Base-by-base conservation (phyloP, 768 basidiomycete genomes). In the Leccinellum rugosiceps region DNA sequence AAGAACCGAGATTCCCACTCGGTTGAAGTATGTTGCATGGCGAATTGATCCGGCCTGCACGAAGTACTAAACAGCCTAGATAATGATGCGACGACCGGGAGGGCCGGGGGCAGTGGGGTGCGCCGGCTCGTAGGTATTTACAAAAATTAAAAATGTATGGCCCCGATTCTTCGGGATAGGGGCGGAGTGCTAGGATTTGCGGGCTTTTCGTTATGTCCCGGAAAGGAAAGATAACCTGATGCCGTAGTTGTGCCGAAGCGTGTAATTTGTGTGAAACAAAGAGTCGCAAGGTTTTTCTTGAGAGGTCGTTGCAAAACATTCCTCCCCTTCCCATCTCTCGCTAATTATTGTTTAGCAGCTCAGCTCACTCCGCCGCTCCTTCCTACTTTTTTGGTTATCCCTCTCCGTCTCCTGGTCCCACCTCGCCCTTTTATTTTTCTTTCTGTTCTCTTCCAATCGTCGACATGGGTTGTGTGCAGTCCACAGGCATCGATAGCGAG, bases 391-490 rank as follows among this genome's bases (percentile, higher is more conserved):
- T 59, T 49, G 60, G 50, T 59, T 59, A 56, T 21, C 46, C 51
- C 17, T 48, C 19, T 52, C 48, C 50, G 21, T 28, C 41, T 55
- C 60, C 49, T 41, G 50, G 54, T 56, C 47, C 45, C 6, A 52
- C 53, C 44, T 52, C 25, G 23, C 43, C n/a, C 51, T 59, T 48
- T 38, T 55, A 14, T 13, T 63, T 50, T 55, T 58, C 53, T 53
- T 59, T 58, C 31, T 17, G 3, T 23, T 35, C 50, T 7, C 25
- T 52, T 11, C 3, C 23, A 14, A 26, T 26, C 52, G 52, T 66
- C 63, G 62, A 58, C 65, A 90, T 90, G 88, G 88, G 88, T 75
- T 90, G 88, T 63, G 84, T 84, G 9, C 85, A 87, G 73, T 87
- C 85, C 50, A 75, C 86, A 11, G 80, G 78, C 57, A 75, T 87